Base-by-base conservation (phyloP, 2,329 filamentous ascomycete species). In the Diplocarpon rosae region DNA sequence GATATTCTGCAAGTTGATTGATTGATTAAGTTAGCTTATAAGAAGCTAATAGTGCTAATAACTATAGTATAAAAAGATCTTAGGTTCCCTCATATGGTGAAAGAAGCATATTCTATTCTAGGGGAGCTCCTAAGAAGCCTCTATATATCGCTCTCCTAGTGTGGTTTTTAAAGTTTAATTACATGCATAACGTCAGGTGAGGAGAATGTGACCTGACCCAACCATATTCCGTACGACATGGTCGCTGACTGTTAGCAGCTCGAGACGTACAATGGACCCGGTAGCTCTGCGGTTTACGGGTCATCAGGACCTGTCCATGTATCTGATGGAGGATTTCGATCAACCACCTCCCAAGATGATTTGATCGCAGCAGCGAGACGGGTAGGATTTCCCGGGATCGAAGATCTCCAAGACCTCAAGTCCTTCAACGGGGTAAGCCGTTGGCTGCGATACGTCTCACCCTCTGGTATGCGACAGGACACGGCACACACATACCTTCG, bases 381-480 rank as follows among this genome's bases (percentile, higher is more conserved):
- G 39, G 52, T 70, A 0, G 76, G 74, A 2, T 71, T 67, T 52
- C 62, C 64, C 0, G 67, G 75, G 47, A 60, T 72, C 3, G 56
- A 65, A n/a, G 73, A 80, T 43, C 43, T 76, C 12, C 67, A 76
- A 33, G 64, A 66, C 36, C 61, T 78, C 0, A 65, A 71, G 1
- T 43, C 37, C 5, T 45, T 33, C 13, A 43, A 46, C 34, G 57
- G 55, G 51, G 55, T 61, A n/a, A 55, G 66, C 53, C 59, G 68
- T 42, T 65, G 65, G 61, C 54, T 65, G 28, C 62, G 66, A 16
- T 75, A 70, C 46, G 63, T 76, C 5, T 60, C 59, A 1, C 63
- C 63, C 0, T 66, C 74, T 0, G 73, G 73, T 11, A 62, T 61
- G 32, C 69, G 75, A 6, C 72, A 76, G 51, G 75, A 79, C 49